These are phyloP conservation scores for Solanum paucissectum DNA, from an alignment of 257 asterid genomes.

Conservation along the genomic window DNA sequence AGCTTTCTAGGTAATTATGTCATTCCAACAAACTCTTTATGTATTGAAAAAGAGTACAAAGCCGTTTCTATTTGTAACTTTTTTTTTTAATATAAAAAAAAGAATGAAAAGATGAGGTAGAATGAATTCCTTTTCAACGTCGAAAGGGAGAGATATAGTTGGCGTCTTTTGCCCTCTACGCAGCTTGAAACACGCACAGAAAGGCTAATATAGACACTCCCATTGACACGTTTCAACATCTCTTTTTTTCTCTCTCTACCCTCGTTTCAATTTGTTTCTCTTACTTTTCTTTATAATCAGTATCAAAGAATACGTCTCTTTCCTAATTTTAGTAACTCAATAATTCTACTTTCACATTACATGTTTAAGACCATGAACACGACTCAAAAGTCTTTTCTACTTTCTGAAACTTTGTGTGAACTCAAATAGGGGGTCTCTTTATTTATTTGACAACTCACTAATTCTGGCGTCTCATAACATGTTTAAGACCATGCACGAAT, in stretches of 20 bases:
- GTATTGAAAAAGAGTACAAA: neutral
- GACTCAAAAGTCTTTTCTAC: neutral
- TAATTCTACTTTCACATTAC: neutral
- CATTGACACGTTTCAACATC: slow-evolving; percentile 25
- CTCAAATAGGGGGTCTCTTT: neutral
- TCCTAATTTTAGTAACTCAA: neutral
- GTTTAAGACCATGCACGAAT: neutral
- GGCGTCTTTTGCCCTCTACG: slow-evolving; percentile 48
- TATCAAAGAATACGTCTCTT: neutral
- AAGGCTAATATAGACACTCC: slow-evolving; percentile 8
- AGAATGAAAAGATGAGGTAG: slow-evolving; percentile 15
- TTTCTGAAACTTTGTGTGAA: neutral
- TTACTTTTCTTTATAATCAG: neutral
- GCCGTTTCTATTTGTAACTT: slow-evolving; percentile 14
- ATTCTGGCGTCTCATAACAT: neutral
- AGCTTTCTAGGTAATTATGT: slow-evolving; percentile 2
- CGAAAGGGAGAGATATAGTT: slow-evolving; percentile 25
- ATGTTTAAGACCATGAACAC: neutral
- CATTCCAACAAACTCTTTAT: slow-evolving; percentile 12
- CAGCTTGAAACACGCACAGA: slow-evolving; percentile 43
- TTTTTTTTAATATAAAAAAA: neutral
- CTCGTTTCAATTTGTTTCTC: neutral
- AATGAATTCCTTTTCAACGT: slow-evolving; percentile 22
- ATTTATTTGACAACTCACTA: neutral
- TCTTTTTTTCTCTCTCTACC: neutral